A percentile compares a stretch with the other conserved stretches of the same genome.
phyloP scores from a whole-genome alignment of 2,329 filamentous ascomycete genomes.

The Pseudopithomyces chartarum region DNA sequence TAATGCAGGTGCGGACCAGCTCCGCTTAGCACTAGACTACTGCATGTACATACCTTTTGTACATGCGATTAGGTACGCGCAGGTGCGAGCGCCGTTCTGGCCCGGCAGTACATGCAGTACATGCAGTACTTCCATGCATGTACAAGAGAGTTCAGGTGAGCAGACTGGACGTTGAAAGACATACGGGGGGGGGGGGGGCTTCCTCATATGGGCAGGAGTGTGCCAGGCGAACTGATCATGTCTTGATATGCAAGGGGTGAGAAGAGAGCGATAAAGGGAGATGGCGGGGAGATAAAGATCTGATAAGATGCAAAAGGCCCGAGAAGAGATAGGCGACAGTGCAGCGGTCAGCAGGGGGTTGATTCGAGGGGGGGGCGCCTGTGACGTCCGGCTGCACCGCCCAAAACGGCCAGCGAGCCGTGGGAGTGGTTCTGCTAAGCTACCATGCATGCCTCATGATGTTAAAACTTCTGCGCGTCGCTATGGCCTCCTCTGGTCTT shows the following conservation, averaged over 20 bases:
- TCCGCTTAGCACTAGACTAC: not conserved
- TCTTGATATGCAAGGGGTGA: too few relatives aligned
- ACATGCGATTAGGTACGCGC: too few relatives aligned
- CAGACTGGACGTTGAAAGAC: too few relatives aligned
- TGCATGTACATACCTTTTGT: too few relatives aligned
- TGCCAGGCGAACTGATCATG: too few relatives aligned
- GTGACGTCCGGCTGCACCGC: not conserved
- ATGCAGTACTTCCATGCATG: too few relatives aligned
- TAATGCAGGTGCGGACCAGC: slow-evolving; percentile 2
- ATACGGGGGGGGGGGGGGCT: too few relatives aligned
- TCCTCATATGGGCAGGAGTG: too few relatives aligned
- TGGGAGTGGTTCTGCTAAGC: too few relatives aligned
- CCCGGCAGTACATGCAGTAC: not conserved
- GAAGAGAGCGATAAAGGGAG: not conserved
- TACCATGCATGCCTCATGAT: not conserved
- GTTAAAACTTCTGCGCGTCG: not conserved
- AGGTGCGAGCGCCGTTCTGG: not conserved
- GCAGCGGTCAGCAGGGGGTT: not conserved
- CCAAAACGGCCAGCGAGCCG: not conserved
- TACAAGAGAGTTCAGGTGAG: too few relatives aligned
- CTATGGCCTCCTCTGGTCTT: too few relatives aligned
- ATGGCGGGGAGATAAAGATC: not conserved
- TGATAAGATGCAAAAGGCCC: not conserved
- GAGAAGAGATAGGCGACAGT: not conserved
- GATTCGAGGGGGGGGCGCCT: not conserved